A percentile compares a stretch with the other conserved stretches of the same genome.
These are phyloP conservation scores for Gossypium gossypioides DNA, from an alignment of 441 rosid genomes.

Conservation along the genomic window DNA sequence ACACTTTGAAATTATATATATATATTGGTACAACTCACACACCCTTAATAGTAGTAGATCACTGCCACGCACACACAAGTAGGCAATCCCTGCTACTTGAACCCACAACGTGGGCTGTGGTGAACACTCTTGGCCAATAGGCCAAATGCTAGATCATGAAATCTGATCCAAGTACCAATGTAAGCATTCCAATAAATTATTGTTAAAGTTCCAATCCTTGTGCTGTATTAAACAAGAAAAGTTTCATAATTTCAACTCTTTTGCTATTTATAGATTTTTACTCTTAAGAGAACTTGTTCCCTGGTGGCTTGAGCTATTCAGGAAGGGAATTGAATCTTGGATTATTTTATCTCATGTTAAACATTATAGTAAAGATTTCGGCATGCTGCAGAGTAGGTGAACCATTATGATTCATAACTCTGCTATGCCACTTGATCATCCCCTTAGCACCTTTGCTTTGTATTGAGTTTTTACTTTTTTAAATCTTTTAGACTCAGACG, in stretches of 20 bases:
- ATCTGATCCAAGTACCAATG: background rate
- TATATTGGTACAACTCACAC: too few relatives aligned
- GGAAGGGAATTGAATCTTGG: background rate
- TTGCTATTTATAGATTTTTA: background rate
- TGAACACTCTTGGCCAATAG: too few relatives aligned
- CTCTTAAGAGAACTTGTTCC: background rate
- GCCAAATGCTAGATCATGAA: background rate
- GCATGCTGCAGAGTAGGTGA: constrained; percentile 27
- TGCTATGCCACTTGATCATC: constrained; percentile 18
- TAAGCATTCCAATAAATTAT: background rate
- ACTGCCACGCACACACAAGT: too few relatives aligned
- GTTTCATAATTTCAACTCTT: background rate
- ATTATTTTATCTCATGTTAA: background rate
- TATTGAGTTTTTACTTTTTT: constrained; percentile 14
- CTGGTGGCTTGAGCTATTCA: background rate
- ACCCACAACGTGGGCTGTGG: too few relatives aligned
- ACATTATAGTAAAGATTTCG: constrained; percentile 11
- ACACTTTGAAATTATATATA: too few relatives aligned
- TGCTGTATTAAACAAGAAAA: background rate
- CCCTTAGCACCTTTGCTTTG: constrained; percentile 18
- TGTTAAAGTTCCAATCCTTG: background rate
- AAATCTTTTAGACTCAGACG: constrained; percentile 13
- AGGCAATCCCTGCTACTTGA: too few relatives aligned
- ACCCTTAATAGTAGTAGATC: too few relatives aligned
- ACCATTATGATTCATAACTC: constrained; percentile 17